Base-by-base conservation (phyloP, 306 rosid genomes). In the Vigna hirtella region DNA sequence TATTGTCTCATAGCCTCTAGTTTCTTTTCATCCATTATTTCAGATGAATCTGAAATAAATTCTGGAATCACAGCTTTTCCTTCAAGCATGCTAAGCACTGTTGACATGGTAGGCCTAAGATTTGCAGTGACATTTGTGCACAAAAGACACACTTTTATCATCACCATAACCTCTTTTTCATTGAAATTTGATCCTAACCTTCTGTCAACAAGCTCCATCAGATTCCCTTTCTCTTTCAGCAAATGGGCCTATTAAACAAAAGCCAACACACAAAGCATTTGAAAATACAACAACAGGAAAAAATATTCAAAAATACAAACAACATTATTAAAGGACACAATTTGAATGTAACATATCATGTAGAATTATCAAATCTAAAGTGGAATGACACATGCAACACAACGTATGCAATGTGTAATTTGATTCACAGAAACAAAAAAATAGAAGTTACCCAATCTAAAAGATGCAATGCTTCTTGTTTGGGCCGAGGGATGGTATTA, bases 401-500 rank as follows among this genome's bases (percentile, higher is more conserved):
- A n/a, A n/a, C n/a, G n/a, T n/a, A n/a, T n/a, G n/a, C n/a, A n/a
- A n/a, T n/a, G n/a, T n/a, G n/a, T 32, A 17, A 43, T 66, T 12
- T 3, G 24, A 67, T 66, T 55, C 3, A 45, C 18, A 69, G 20
- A 17, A 30, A 64, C 48, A 30, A 30, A 9, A 11, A 6, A 48
- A 28, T 28, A 65, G 18, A 20, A 9, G 13, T 57, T 85, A 85
- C 88, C 88, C 81, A 78, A 70, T 87, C 88, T 66, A 85, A 80
- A 77, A 87, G 83, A 72, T 63, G 47, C 18, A 87, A 73, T 6
- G 53, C 77, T 47, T 79, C 85, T 11, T 82, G 77, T 43, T 76
- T 76, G 10, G 89, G 16, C 22, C 74, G 59, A 18, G 75, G 40
- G 4, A 74, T 70, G 5, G 88, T 5, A 34, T 87, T 91, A 85